Conservation (phyloP, 2,329 filamentous ascomycete species). For the Xylariaceae sp. region DNA sequence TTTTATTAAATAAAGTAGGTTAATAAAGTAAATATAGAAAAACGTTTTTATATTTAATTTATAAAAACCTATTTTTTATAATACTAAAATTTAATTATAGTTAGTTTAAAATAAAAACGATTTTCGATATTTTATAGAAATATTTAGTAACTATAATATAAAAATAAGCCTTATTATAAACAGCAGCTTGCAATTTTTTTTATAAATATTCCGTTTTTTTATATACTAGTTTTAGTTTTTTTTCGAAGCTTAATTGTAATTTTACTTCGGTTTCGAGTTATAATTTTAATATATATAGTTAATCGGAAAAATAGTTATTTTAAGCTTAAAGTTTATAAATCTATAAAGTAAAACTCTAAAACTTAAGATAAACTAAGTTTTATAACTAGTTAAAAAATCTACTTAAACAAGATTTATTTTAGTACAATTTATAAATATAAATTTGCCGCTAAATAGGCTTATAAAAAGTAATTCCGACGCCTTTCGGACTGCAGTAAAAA, state of each 20-base stretch:
- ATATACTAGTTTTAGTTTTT: neutral
- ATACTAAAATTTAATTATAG: no score
- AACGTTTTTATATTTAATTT: no score
- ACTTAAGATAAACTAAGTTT: neutral
- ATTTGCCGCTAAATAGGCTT: neutral
- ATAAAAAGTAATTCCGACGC: neutral
- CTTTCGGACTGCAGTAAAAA: slow-evolving; percentile 25
- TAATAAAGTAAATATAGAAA: no score
- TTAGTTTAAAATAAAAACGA: neutral
- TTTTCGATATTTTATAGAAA: neutral
- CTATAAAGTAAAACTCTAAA: neutral
- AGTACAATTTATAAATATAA: neutral
- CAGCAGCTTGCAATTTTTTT: no score
- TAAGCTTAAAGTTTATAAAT: neutral
- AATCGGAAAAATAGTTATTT: neutral
- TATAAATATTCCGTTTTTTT: neutral
- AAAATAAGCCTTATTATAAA: no score
- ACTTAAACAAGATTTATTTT: neutral
- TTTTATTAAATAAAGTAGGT: no score
- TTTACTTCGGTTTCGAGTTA: neutral
- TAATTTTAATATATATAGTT: neutral
- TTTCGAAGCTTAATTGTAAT: neutral
- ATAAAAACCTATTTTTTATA: no score
- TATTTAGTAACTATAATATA: no score
- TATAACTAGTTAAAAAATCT: neutral